These are phyloP conservation scores for Elsinoe ampelina DNA, from an alignment of 2,329 filamentous ascomycete species.

Conservation along the genomic window DNA sequence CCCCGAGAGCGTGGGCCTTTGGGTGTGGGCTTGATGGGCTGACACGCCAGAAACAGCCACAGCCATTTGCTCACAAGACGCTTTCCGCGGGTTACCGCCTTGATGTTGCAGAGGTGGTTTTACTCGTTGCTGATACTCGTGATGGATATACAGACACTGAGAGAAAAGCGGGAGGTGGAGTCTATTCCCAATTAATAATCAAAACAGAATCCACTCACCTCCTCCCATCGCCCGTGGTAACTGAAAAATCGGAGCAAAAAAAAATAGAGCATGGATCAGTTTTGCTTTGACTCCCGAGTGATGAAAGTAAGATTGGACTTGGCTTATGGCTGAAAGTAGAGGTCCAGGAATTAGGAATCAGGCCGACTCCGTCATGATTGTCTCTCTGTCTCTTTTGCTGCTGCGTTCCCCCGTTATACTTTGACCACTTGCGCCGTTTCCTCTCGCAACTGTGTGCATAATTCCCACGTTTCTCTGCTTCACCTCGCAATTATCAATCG, in stretches of 20 bases:
- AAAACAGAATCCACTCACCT: not conserved
- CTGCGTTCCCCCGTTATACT: not conserved
- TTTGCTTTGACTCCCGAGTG: not conserved
- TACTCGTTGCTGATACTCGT: not conserved
- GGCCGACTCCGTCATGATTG: constrained; percentile 6
- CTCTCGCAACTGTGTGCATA: constrained; percentile 8
- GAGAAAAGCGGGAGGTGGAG: too few relatives aligned
- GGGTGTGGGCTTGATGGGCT: too few relatives aligned
- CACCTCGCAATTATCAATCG: not conserved
- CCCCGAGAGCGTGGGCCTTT: not conserved
- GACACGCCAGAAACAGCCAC: not conserved
- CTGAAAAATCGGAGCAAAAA: not conserved
- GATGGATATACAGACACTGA: not conserved
- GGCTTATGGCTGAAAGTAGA: not conserved
- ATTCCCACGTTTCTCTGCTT: constrained; percentile 9
- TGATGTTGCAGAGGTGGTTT: not conserved
- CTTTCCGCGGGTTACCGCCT: constrained; percentile 9
- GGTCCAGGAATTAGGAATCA: not conserved
- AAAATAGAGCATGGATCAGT: not conserved
- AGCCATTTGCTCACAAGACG: not conserved
- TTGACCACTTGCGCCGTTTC: constrained; percentile 1
- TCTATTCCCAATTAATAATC: not conserved
- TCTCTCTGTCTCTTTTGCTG: not conserved
- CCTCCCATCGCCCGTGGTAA: not conserved
- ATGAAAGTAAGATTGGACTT: constrained; percentile 2